Evolutionary conservation across 2,329 filamentous ascomycete species (phyloP), one percentile per base, ranked within the genome.

Genomic region (Endoconidiophora laricicola): DNA sequence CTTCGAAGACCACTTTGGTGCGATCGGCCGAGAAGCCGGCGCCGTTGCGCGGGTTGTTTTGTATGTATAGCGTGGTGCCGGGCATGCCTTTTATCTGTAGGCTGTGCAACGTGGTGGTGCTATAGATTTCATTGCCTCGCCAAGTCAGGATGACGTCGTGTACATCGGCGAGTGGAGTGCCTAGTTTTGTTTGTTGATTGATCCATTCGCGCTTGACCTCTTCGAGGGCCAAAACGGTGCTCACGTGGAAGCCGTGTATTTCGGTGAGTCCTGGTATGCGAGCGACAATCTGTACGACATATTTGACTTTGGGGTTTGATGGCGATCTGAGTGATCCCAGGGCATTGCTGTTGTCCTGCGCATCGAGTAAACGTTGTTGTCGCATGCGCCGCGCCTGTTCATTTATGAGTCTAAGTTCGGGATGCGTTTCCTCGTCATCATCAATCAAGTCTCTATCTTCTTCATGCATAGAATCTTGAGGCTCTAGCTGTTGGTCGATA

Each of bases 91-190:
- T 33, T 1, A 33, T 33, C 29, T 33, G 29, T 33, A 33, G 12
- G 16, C 46, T 42, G 48, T 71, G 70, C 52, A 85, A 80, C 1
- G 81, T 88, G 4, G 83, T 85, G n/a, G 75, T 73, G 55, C 83
- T 77, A 60, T 83, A 94, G 2, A 94, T 65, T 53, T 77, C 76
- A 52, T 76, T 76, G 23, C 76, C 73, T 55, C 79, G 80, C 81
- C 85, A 94, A 0, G 85, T 91, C 50, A 96, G 71, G 57, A 91
- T 82, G 16, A 93, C 67, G 1, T 69, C 66, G 3, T 71, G 65
- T 2, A 70, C 63, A 22, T 71, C 61, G 2, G 72, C 66, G 2
- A 61, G 56, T 2, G 62, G 55, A 6, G 70, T 57, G 7, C 61
- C 60, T 2, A 66, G 63, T 67, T 62, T 72, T 1, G 61, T 62